phyloP scores from a whole-genome alignment of 768 basidiomycete species.

The Naganishia vaughanmartiniae region DNA sequence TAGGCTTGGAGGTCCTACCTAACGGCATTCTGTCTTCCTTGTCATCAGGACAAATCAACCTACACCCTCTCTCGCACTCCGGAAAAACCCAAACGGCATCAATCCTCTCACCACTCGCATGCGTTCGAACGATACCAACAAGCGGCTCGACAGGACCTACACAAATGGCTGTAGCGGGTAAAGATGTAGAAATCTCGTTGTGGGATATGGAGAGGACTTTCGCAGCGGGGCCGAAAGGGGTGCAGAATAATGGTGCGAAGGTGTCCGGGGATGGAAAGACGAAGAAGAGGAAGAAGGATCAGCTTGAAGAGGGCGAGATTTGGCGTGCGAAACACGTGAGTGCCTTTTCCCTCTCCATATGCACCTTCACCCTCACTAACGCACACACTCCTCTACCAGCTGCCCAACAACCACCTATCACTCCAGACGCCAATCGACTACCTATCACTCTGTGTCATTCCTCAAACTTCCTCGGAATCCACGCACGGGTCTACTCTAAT shows the following conservation, averaged over 20 bases:
- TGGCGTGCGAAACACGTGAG: slow-evolving; percentile 52
- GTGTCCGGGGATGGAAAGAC: slow-evolving; percentile 12
- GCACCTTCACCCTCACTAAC: neutral
- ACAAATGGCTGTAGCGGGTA: slow-evolving; percentile 45
- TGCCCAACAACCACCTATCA: slow-evolving; percentile 44
- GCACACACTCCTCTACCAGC: slow-evolving; percentile 30
- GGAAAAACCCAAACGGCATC: slow-evolving; percentile 7
- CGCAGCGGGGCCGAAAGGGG: slow-evolving; percentile 3
- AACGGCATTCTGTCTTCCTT: slow-evolving; percentile 39
- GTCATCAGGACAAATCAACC: slow-evolving; percentile 36
- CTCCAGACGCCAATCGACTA: slow-evolving; percentile 48
- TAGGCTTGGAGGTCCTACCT: slow-evolving; percentile 38
- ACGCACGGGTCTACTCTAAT: slow-evolving; percentile 29
- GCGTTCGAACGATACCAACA: slow-evolving; percentile 31
- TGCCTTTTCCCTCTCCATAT: neutral
- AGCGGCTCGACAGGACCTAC: slow-evolving; percentile 15
- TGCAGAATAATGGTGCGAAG: neutral
- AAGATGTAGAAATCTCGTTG: slow-evolving; percentile 48
- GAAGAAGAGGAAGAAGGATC: slow-evolving; percentile 46
- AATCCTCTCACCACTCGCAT: slow-evolving; percentile 31
- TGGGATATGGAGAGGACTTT: slow-evolving; percentile 49
- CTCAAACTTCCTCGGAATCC: slow-evolving; percentile 17
- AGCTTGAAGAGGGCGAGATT: slow-evolving; percentile 42
- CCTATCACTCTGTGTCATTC: slow-evolving; percentile 40
- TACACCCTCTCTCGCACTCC: slow-evolving; percentile 16